Percentiles rank a stretch among this genome's conserved stretches.
Conservation (phyloP, 345 rosid genomes). For the Streptanthus diversifolius region DNA sequence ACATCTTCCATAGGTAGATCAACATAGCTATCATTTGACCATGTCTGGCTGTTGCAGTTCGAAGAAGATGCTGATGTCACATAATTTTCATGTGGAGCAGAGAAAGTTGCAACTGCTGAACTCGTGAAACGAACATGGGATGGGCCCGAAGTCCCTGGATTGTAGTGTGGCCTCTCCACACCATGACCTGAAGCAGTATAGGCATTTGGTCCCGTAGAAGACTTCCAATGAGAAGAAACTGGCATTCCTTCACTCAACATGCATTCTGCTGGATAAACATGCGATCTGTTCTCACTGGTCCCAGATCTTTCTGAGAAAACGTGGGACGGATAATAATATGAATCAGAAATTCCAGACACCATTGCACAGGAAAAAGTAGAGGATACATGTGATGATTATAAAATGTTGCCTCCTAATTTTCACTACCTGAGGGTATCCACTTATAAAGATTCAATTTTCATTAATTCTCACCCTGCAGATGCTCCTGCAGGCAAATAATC, state of each 20-base stretch:
- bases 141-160: slow-evolving; percentile 49
- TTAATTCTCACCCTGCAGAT: too few species aligned
- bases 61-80: slow-evolving; percentile 58
- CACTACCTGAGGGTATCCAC: slow-evolving; percentile 9
- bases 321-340: background rate
- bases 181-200: slow-evolving; percentile 41
- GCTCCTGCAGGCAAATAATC: background rate
- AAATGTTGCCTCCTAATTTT: background rate
- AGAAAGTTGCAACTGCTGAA: slow-evolving; percentile 42
- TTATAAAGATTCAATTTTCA: background rate
- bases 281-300: slow-evolving; percentile 45
- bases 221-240: slow-evolving; percentile 58
- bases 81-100: slow-evolving; percentile 48
- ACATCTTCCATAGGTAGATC: slow-evolving; percentile 54
- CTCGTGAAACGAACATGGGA: slow-evolving; percentile 48
- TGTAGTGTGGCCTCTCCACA: slow-evolving; percentile 53
- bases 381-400: background rate
- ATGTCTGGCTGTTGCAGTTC: slow-evolving; percentile 50
- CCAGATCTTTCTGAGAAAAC: slow-evolving; percentile 48
- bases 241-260: slow-evolving; percentile 47
- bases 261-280: slow-evolving; percentile 54
- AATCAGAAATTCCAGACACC: slow-evolving; percentile 8
- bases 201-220: slow-evolving; percentile 56
- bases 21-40: slow-evolving; percentile 48
- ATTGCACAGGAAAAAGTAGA: background rate